Conservation (phyloP, 2,329 filamentous ascomycete species). For the Knoxdaviesia capensis region DNA sequence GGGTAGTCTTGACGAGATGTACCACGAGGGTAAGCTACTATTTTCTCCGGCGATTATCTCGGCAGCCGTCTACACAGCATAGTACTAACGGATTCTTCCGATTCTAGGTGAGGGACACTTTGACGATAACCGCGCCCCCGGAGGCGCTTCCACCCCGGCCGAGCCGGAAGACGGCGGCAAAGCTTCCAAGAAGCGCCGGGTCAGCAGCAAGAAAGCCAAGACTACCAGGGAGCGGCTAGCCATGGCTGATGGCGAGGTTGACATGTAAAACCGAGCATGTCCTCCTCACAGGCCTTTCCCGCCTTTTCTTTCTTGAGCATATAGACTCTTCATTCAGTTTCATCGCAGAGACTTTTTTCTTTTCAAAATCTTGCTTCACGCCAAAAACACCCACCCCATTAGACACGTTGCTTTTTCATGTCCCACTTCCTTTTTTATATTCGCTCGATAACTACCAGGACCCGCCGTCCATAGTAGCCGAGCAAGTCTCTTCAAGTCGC, state of each 20-base stretch:
- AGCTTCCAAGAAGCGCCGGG: slow-evolving; percentile 34
- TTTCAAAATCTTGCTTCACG: neutral
- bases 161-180: slow-evolving; percentile 29
- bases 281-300: neutral
- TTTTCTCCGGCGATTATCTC: neutral
- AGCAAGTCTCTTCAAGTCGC: neutral
- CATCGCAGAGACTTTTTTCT: neutral
- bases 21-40: slow-evolving; percentile 73
- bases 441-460: neutral
- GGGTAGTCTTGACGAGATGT: slow-evolving; percentile 78
- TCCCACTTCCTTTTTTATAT: neutral
- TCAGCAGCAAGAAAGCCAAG: slow-evolving; percentile 35
- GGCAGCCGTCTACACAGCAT: neutral
- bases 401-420: neutral
- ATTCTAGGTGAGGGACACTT: slow-evolving; percentile 79
- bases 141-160: slow-evolving; percentile 63
- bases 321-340: neutral
- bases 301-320: neutral
- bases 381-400: too few relatives aligned
- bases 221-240: slow-evolving; percentile 48
- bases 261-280: neutral
- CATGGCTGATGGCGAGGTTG: slow-evolving; percentile 41
- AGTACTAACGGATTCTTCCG: slow-evolving; percentile 8
- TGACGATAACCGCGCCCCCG: slow-evolving; percentile 54
- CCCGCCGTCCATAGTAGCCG: neutral